Evolutionary conservation across 768 basidiomycete species (phyloP).

Genomic region (Vararia minispora): DNA sequence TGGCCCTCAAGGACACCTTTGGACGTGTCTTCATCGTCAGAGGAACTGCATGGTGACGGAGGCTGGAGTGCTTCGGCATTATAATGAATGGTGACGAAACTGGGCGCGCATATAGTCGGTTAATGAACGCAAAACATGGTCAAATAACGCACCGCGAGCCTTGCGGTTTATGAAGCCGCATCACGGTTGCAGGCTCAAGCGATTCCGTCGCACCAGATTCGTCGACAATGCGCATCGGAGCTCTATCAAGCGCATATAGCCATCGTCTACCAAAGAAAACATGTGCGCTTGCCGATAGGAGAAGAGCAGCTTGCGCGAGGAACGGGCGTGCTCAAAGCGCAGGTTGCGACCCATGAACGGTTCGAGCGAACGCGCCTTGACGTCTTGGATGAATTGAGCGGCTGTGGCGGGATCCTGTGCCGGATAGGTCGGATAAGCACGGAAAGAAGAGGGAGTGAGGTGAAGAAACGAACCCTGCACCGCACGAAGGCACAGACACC

Average conservation of each 20-base stretch:
- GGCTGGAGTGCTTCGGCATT: slow-evolving; percentile 37
- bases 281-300: slow-evolving; percentile 50
- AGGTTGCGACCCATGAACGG: slow-evolving; percentile 63
- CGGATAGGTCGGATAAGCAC: not conserved
- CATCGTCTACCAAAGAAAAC: not conserved
- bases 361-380: slow-evolving; percentile 43
- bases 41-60: not conserved
- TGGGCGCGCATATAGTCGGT: slow-evolving; percentile 22
- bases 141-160: slow-evolving; percentile 36
- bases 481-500: slow-evolving; percentile 81
- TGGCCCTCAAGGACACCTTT: slow-evolving; percentile 17
- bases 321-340: slow-evolving; percentile 71
- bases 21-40: slow-evolving; percentile 10
- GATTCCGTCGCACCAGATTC: slow-evolving; percentile 7
- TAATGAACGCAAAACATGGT: not conserved
- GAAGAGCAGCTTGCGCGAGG: slow-evolving; percentile 60
- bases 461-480: slow-evolving; percentile 49
- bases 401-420: slow-evolving; percentile 52
- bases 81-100: slow-evolving; percentile 23
- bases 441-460: slow-evolving; percentile 3
- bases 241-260: slow-evolving; percentile 1
- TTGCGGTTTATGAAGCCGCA: slow-evolving; percentile 46
- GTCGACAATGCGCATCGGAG: slow-evolving; percentile 9
- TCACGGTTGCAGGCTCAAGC: slow-evolving; percentile 42
- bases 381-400: slow-evolving; percentile 42